Evolutionary conservation across 108 stramenopile genomes (phyloP), one percentile per base, ranked within the genome.

Genomic region (Discostella pseudostelligera): DNA sequence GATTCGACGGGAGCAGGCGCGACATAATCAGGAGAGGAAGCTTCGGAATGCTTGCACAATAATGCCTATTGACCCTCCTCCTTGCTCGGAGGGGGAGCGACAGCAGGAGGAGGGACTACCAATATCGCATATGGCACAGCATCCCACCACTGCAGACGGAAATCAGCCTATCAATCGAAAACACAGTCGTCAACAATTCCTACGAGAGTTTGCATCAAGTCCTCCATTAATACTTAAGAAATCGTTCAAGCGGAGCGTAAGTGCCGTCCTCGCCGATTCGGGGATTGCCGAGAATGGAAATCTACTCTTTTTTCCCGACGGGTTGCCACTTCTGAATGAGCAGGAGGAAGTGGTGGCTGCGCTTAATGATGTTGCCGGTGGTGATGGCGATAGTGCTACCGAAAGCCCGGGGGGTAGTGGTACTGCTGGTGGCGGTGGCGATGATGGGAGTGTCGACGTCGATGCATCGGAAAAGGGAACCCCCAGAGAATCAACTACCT

Each of bases 201-300:
- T 51, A 19, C 22, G 32, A 32, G 32, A 51, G 46, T 40, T 65
- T 19, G 51, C 50, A 1, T 37, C 49, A 25, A 50, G 48, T 24
- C 63, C 63, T 37, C 63, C 63, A 48, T 14, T 37, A 13, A 65
- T 65, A 14, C 63, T 65, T 5, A 53, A 65, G 37, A 53, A 11
- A 50, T 50, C 63, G 13, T 42, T 65, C 14, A 65, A 28, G 48
- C 63, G 63, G 46, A 65, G 36, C 39, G 63, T 65, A 3, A 65
- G 63, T 24, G 63, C 39, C 12, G 48, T 53, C 40, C 51, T 65
- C 8, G 24, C 46, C 1, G 63, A 65, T n/a, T 65, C 63, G 51
- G 63, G 50, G 2, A 51, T 65, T 26, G 50, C 36, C 21, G 63
- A 65, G 16, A 24, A 65, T 53, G 50, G 39, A 13, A 65, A 65